Conservation (phyloP, 192 early-diverging fungal genomes). For the Podila epigama region DNA sequence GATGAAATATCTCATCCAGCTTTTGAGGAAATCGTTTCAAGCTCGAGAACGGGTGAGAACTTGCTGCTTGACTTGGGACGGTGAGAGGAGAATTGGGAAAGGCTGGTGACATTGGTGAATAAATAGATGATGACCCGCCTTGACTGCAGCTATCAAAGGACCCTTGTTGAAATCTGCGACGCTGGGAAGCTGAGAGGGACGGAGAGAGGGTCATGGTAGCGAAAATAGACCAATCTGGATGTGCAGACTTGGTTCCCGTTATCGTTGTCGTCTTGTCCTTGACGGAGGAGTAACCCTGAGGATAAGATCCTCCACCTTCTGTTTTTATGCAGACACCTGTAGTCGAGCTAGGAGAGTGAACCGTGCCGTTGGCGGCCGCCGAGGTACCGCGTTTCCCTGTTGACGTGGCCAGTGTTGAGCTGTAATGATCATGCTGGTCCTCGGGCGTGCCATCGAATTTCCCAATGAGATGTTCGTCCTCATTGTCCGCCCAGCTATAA, state of each 20-base stretch:
- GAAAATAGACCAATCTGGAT: slow-evolving; percentile 31
- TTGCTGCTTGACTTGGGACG: not conserved
- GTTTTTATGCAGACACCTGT: no score
- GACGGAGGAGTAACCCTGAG: no score
- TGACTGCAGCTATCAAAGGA: no score
- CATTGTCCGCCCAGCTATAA: slow-evolving; percentile 13
- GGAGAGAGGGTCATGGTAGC: slow-evolving; percentile 18
- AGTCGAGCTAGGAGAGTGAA: not conserved
- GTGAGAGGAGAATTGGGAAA: not conserved
- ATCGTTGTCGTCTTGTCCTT: not conserved
- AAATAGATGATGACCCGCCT: no score
- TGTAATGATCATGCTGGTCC: not conserved
- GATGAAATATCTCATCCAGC: slow-evolving; percentile 27
- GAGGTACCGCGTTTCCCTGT: not conserved
- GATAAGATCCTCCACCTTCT: no score
- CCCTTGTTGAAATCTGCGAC: no score
- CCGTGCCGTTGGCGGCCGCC: not conserved
- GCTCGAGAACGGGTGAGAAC: slow-evolving; percentile 1
- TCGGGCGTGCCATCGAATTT: not conserved
- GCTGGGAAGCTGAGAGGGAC: not conserved
- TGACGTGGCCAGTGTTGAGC: not conserved
- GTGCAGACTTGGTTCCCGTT: not conserved
- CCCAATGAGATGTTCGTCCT: not conserved
- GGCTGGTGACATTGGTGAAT: not conserved
- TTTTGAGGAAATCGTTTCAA: slow-evolving; percentile 6